phyloP scores from a whole-genome alignment of 169 alveolate species.

The Besnoitia besnoiti region DNA sequence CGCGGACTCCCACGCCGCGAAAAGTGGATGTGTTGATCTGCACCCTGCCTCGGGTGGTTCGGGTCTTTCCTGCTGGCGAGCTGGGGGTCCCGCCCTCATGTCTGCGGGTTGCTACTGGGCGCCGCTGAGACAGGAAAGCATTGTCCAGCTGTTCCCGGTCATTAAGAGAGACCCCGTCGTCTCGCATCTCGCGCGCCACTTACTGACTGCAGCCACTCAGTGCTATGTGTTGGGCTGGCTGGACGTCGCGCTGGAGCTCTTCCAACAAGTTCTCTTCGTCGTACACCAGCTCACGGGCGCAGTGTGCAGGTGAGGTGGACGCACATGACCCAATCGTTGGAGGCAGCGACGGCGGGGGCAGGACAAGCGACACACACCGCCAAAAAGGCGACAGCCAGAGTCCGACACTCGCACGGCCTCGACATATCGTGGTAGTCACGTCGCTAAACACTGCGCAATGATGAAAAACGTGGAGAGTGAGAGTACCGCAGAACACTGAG shows the following conservation, averaged over 20 bases:
- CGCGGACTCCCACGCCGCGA: too few species aligned
- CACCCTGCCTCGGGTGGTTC: neutral
- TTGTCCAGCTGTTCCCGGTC: neutral
- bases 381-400: too few species aligned
- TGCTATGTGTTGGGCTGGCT: constrained; percentile 1
- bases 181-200: neutral
- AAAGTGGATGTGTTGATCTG: too few species aligned
- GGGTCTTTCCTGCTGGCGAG: neutral
- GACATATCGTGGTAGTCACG: too few species aligned
- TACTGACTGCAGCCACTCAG: neutral
- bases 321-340: neutral
- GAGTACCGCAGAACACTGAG: too few species aligned
- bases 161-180: neutral
- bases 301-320: neutral
- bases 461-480: too few species aligned
- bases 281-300: constrained; percentile 3
- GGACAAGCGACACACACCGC: too few species aligned
- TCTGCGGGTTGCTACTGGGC: neutral
- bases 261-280: neutral
- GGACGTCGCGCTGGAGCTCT: constrained; percentile 3
- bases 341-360: too few species aligned
- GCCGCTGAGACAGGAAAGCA: neutral
- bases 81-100: neutral
- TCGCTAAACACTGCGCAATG: too few species aligned
- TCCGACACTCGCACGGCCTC: too few species aligned